Conservation (phyloP, 495 filamentous ascomycete species). For the Collariella sp. region DNA sequence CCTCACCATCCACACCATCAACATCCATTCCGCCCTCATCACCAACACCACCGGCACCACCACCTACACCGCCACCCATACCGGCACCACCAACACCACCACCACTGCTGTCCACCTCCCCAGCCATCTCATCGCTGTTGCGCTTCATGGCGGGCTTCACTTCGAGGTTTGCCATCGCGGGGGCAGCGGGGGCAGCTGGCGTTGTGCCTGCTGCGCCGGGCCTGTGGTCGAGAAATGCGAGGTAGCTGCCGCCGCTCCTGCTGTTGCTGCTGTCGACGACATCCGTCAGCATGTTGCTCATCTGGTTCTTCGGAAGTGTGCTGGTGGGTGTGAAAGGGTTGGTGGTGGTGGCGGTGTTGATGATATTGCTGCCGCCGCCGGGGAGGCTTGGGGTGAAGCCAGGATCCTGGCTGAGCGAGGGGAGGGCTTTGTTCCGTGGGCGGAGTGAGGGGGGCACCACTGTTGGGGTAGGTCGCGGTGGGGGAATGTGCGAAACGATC, state of each 20-base stretch:
- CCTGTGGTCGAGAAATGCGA: no score
- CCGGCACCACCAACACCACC: slow-evolving; percentile 38
- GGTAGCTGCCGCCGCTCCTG: slow-evolving; percentile 9
- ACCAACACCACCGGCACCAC: slow-evolving; percentile 40
- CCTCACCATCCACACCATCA: slow-evolving; percentile 25
- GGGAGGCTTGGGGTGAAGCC: background rate
- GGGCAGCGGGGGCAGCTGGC: background rate
- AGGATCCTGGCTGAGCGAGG: background rate
- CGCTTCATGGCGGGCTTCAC: slow-evolving; percentile 25
- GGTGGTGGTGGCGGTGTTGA: background rate
- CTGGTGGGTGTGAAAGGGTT: background rate
- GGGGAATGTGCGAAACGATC: background rate
- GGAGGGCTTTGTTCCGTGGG: no score
- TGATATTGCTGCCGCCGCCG: slow-evolving; percentile 16
- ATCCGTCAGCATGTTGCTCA: slow-evolving; percentile 22
- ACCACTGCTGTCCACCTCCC: slow-evolving; percentile 44
- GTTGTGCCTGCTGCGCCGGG: background rate
- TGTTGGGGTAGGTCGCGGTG: background rate
- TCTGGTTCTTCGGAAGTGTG: background rate
- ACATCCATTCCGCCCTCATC: slow-evolving; percentile 14
- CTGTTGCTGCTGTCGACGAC: slow-evolving; percentile 13
- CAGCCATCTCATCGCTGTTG: slow-evolving; percentile 38
- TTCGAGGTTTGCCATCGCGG: slow-evolving; percentile 16
- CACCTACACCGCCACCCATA: slow-evolving; percentile 44
- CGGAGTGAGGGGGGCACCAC: background rate